phyloP scores from a whole-genome alignment of 2,329 filamentous ascomycete species.

The Hansfordia pulvinata region DNA sequence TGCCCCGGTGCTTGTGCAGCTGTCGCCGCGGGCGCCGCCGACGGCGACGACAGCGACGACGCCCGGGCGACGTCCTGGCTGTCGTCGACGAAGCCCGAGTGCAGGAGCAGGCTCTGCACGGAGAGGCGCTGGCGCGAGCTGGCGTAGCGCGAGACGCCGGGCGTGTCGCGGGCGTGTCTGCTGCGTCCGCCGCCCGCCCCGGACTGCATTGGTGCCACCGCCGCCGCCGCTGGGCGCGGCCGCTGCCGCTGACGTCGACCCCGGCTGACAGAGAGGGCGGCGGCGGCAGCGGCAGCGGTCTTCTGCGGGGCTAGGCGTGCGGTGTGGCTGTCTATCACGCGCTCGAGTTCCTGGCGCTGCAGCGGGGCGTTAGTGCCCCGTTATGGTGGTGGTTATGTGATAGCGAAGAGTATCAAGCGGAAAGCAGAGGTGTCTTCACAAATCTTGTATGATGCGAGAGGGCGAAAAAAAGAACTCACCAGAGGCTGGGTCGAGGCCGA shows the following conservation, averaged over 20 bases:
- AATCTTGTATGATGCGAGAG: neutral
- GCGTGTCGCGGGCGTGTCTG: slow-evolving; percentile 5
- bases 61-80: slow-evolving; percentile 20
- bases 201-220: too few relatives aligned
- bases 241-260: too few relatives aligned
- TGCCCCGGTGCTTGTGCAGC: too few relatives aligned
- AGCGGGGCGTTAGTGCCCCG: slow-evolving; percentile 2
- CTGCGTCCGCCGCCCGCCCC: too few relatives aligned
- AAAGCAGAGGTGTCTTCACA: too few relatives aligned
- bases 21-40: too few relatives aligned
- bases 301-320: slow-evolving; percentile 10
- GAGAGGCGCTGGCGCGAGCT: slow-evolving; percentile 20
- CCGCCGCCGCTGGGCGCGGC: too few relatives aligned
- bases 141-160: slow-evolving; percentile 14
- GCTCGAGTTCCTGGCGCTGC: slow-evolving; percentile 13
- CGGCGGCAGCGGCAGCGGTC: slow-evolving; percentile 10
- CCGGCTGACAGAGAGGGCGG: too few relatives aligned
- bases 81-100: slow-evolving; percentile 24
- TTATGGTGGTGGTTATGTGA: neutral
- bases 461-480: slow-evolving; percentile 6
- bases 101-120: slow-evolving; percentile 24
- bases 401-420: neutral
- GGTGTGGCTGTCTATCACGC: slow-evolving; percentile 14
- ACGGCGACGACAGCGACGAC: too few relatives aligned
- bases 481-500: slow-evolving; percentile 15